Conservation (phyloP, 495 filamentous ascomycete genomes). For the Neurospora sp. region DNA sequence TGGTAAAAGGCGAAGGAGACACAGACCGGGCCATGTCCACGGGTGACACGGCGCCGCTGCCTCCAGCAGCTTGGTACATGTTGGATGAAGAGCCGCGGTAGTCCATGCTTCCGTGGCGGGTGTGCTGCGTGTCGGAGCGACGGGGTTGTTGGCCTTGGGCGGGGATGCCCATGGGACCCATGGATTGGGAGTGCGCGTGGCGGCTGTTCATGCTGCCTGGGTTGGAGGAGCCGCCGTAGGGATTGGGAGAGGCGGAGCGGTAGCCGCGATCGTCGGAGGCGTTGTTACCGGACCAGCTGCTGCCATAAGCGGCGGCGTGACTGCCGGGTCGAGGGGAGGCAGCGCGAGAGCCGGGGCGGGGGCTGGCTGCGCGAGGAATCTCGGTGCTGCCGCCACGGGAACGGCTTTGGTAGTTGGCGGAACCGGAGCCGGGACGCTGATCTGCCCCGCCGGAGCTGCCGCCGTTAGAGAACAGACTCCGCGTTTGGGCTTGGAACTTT, state of each 20-base stretch:
- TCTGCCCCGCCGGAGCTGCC: constrained; percentile 13
- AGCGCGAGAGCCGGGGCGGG: constrained; percentile 33
- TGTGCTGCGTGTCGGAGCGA: not conserved
- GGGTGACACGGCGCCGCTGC: constrained; percentile 43
- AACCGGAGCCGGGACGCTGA: constrained; percentile 37
- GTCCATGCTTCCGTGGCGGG: not conserved
- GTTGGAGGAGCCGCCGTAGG: constrained; percentile 29
- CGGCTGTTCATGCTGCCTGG: not conserved
- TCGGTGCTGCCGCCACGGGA: constrained; percentile 33
- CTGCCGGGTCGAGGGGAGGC: not conserved
- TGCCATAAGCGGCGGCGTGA: not conserved
- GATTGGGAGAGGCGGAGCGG: constrained; percentile 42
- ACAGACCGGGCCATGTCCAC: constrained; percentile 27
- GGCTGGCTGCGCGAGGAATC: constrained; percentile 41
- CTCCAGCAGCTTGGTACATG: constrained; percentile 5
- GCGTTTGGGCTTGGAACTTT: constrained; percentile 73
- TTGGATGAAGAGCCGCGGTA: not conserved
- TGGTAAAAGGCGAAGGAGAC: constrained; percentile 39
- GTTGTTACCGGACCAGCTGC: not conserved
- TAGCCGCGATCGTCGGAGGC: constrained; percentile 20
- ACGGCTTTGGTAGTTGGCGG: constrained; percentile 6
- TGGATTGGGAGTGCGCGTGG: constrained; percentile 11
- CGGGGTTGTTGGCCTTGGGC: not conserved
- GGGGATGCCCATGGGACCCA: constrained; percentile 7
- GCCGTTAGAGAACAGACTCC: constrained; percentile 53